Base-by-base conservation (phyloP, 73 alveolate genomes). In the Blepharisma japonicum region DNA sequence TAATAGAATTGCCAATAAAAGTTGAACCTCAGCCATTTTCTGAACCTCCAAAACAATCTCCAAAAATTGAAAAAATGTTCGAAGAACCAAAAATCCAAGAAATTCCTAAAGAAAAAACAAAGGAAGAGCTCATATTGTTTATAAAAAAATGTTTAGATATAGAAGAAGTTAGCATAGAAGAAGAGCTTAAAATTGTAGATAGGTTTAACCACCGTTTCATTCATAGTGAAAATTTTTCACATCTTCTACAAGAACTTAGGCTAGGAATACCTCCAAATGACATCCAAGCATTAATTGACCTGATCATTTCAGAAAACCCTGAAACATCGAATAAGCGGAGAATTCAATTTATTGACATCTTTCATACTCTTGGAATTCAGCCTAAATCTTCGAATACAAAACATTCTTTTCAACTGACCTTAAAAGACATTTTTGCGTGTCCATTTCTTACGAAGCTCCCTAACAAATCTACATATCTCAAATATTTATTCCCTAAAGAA, bases 401-500 rank as follows among this genome's bases (percentile, higher is more conserved):
- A 61, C 74, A 61, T 61, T n/a, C 74, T 14, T 61, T 61, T 39
- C 2, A 2, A 20, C 47, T 61, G 0, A 61, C 74, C n/a, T 14
- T 61, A 14, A 9, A 8, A 14, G n/a, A 14, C 2, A 61, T 61
- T 20, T 61, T 61, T 25, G 14, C 74, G 2, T 61, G 74, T 48
- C 74, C 74, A 11, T 20, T 61, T 8, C 14, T 61, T n/a, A 20
- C 38, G 4, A 61, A 61, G 23, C 39, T 61, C 4, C 49, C 39
- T 14, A 39, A 39, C 14, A 61, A 39, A 14, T 25, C 38, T 8
- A 25, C 23, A 1, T 61, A 20, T 5, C 47, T 61, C 47, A 61
- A 61, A 61, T 61, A 61, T 61, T 18, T 61, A 9, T 61, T 61
- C 46, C 74, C 74, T 61, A 20, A n/a, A 18, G 74, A 61, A 39